These are phyloP conservation scores for Roridomyces roridus DNA, from an alignment of 768 basidiomycete genomes.

Conservation along the genomic window DNA sequence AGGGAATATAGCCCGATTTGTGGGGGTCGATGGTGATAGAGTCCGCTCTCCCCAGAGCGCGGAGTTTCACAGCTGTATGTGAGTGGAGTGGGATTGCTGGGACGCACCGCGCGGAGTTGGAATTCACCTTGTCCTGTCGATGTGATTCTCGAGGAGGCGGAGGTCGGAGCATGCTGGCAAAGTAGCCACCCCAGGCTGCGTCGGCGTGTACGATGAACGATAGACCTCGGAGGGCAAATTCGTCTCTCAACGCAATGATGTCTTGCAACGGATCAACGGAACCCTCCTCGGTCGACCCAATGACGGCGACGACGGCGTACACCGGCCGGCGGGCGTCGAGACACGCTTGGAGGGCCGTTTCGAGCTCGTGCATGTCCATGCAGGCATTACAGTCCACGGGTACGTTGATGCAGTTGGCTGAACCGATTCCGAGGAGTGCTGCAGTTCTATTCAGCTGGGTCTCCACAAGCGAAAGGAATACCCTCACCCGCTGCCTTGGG, in stretches of 20 bases:
- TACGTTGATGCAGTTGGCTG: conserved; percentile 41
- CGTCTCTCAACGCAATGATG: conserved; percentile 40
- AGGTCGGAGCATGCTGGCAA: conserved; percentile 40
- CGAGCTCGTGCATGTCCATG: conserved; percentile 36
- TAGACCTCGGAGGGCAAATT: conserved; percentile 36
- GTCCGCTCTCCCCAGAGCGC: conserved; percentile 36
- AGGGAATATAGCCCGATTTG: conserved; percentile 49
- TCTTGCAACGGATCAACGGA: conserved; percentile 47
- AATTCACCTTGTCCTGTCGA: too few species aligned
- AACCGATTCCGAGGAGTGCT: conserved; percentile 42
- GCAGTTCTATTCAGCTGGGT: too few species aligned
- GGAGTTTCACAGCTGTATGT: too few species aligned
- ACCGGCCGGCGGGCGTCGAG: conserved; percentile 36
- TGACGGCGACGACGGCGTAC: conserved; percentile 48
- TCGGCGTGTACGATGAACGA: conserved; percentile 50
- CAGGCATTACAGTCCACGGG: conserved; percentile 43
- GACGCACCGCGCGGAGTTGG: too few species aligned
- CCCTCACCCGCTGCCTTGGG: conserved; percentile 51
- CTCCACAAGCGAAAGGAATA: too few species aligned
- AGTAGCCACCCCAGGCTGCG: conserved; percentile 57
- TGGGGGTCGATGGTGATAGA: conserved; percentile 48
- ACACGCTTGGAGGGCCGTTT: conserved; percentile 32
- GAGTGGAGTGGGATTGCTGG: too few species aligned
- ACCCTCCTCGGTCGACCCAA: conserved; percentile 53
- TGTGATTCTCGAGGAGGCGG: too few species aligned